A percentile compares a stretch with the other conserved stretches of the same genome.
These are phyloP conservation scores for Suillus cothurnatus DNA, from an alignment of 768 basidiomycete genomes.

Conservation along the genomic window DNA sequence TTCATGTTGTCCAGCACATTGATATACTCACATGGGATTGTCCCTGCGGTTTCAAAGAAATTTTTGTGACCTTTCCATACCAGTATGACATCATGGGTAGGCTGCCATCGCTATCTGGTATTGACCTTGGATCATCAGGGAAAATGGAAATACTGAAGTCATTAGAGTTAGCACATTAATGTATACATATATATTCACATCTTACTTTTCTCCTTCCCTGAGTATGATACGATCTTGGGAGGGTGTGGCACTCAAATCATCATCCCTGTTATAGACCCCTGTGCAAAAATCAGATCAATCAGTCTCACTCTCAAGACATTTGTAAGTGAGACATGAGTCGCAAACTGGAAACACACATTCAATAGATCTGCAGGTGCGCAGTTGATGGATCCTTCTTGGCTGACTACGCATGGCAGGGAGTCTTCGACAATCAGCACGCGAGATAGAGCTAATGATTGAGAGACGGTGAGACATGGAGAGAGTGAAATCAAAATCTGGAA, in stretches of 20 bases:
- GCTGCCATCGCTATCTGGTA: neutral
- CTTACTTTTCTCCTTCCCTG: neutral
- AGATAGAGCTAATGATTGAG: neutral
- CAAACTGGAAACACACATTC: neutral
- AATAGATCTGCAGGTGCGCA: neutral
- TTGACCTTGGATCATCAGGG: neutral
- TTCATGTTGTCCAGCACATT: too few species aligned
- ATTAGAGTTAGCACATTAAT: too few species aligned
- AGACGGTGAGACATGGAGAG: neutral
- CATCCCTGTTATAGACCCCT: neutral
- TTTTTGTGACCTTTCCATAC: neutral
- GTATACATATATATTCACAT: too few species aligned
- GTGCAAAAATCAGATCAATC: too few species aligned
- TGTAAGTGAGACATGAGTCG: too few species aligned
- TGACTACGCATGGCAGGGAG: neutral
- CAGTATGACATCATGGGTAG: neutral
- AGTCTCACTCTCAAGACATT: too few species aligned
- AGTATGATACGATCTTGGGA: neutral
- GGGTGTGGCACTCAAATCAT: neutral
- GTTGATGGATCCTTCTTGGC: neutral
- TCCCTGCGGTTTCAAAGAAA: neutral
- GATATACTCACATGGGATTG: neutral
- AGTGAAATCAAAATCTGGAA: too few species aligned
- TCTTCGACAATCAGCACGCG: neutral
- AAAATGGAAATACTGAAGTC: neutral